Percentiles rank a stretch among this genome's conserved stretches.
phyloP scores from a whole-genome alignment of 495 filamentous ascomycete species.

The Saxophila tyrrhenica region DNA sequence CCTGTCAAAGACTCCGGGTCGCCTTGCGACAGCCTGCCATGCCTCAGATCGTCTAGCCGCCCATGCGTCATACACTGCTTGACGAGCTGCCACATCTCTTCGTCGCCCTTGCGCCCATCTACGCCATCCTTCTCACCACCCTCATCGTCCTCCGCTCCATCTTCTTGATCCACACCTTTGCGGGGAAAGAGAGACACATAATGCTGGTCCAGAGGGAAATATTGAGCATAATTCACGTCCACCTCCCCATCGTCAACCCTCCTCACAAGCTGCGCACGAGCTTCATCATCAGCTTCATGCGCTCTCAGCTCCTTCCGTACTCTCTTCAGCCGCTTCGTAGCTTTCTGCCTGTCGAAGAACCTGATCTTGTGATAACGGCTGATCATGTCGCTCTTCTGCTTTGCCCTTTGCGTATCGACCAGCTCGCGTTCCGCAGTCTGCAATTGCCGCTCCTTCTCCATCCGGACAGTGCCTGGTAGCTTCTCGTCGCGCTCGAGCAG shows the following conservation, averaged over 20 bases:
- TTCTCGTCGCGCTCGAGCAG: constrained; percentile 47
- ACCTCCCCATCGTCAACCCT: constrained; percentile 58
- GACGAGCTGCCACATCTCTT: constrained; percentile 57
- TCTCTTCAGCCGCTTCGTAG: constrained; percentile 43
- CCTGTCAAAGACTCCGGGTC: neutral
- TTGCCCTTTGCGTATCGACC: constrained; percentile 41
- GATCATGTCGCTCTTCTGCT: constrained; percentile 59
- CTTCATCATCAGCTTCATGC: constrained; percentile 36
- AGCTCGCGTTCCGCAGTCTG: constrained; percentile 64
- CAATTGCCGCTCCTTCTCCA: constrained; percentile 72
- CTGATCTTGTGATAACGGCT: constrained; percentile 87
- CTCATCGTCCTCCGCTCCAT: constrained; percentile 16
- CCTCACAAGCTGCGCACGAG: constrained; percentile 32
- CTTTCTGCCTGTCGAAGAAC: constrained; percentile 87
- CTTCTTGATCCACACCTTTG: constrained; percentile 29
- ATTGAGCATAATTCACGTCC: constrained; percentile 73
- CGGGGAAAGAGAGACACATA: constrained; percentile 69
- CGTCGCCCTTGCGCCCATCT: constrained; percentile 29
- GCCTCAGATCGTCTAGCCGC: constrained; percentile 37
- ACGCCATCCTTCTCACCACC: constrained; percentile 14
- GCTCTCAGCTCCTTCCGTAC: constrained; percentile 28
- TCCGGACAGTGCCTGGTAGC: constrained; percentile 62
- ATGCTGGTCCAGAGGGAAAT: constrained; percentile 65
- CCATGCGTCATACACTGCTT: constrained; percentile 58
- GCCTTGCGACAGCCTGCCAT: constrained; percentile 30